Base-by-base conservation (phyloP, 1,284 basidiomycete species). In the Apiotrichum siamense region DNA sequence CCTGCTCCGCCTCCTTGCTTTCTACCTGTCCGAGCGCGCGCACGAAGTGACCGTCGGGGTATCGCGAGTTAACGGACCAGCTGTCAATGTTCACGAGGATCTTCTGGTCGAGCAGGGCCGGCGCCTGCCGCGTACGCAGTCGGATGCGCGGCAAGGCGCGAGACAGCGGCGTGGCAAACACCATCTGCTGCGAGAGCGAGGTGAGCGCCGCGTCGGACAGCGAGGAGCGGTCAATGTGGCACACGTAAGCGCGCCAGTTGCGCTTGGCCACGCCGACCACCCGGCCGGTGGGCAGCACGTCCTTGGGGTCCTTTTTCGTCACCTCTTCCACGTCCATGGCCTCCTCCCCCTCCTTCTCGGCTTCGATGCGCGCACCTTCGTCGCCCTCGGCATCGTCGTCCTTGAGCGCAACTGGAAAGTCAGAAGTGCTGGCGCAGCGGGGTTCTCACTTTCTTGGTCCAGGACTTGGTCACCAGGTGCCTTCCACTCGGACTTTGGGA, bases 31-130 rank as follows among this genome's bases (percentile, higher is more conserved):
- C 96, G 1, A 99, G 79, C 0, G 91, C 85, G 38, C 94, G 84
- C 13, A 98, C 91, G 65, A 99, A 93, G 72, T 99, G 96, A 0
- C 96, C 96, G 62, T 97, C 93, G 0, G 96, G 96, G 67, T 97
- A 97, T 23, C 91, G 82, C 2, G 88, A 92, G 29, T 83, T 83
- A 24, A 78, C 73, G 27, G 88, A 84, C 96, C 96, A 99, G 39
- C 83, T 78, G 70, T 98, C 96, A 64, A 98, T 90, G 1, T 89
- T 86, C 37, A 98, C 88, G 18, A 98, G 81, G 58, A 99, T 94
- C 75, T 99, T 98, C 72, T 98, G 93, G 25, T 85, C 84, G 18
- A 97, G 73, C 11, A 99, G 81, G 1, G 82, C 75, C 1, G 90
- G 86, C 0, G 92, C 93, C 76, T 99, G 96, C 4, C 96, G 85